Percentiles rank a stretch among this genome's conserved stretches.
Evolutionary conservation across 2,329 filamentous ascomycete genomes (phyloP).

Genomic region (Scedosporium apiospermum): DNA sequence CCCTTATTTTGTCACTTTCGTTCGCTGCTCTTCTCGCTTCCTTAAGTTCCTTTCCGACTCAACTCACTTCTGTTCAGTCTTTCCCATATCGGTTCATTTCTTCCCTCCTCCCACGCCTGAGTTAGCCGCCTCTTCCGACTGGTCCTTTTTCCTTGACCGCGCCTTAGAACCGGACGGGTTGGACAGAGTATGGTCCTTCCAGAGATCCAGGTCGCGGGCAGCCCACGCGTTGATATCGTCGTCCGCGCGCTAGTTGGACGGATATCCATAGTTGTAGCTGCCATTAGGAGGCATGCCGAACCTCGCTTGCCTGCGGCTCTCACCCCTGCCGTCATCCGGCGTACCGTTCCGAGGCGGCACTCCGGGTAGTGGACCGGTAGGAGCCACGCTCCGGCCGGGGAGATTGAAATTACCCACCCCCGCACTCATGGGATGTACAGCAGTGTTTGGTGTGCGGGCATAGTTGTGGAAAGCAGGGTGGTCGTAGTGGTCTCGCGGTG

Average conservation of each 20-base stretch:
- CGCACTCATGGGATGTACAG: conserved; percentile 23
- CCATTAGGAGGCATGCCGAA: conserved; percentile 39
- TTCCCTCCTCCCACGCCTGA: too few relatives aligned
- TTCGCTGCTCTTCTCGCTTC: neutral
- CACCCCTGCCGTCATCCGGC: conserved; percentile 39
- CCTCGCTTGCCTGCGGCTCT: conserved; percentile 42
- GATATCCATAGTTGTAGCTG: conserved; percentile 18
- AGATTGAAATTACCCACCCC: conserved; percentile 46
- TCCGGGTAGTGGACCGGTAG: conserved; percentile 43
- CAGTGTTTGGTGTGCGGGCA: conserved; percentile 28
- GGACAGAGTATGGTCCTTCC: neutral
- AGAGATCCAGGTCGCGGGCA: neutral
- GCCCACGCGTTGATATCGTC: conserved; percentile 8
- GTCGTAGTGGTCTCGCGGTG: conserved; percentile 39
- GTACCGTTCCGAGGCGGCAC: conserved; percentile 45
- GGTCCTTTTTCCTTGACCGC: neutral
- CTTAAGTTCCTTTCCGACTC: neutral
- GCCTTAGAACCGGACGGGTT: neutral
- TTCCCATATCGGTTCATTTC: neutral
- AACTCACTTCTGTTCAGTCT: neutral
- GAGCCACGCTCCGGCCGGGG: conserved; percentile 54
- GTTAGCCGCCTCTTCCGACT: neutral
- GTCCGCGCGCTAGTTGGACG: conserved; percentile 2
- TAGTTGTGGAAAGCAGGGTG: conserved; percentile 28
- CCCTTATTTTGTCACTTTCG: neutral